Evolutionary conservation across 2,329 filamentous ascomycete species (phyloP), one percentile per base, ranked within the genome.

Genomic region (Graphilbum ipis-grandicollis): DNA sequence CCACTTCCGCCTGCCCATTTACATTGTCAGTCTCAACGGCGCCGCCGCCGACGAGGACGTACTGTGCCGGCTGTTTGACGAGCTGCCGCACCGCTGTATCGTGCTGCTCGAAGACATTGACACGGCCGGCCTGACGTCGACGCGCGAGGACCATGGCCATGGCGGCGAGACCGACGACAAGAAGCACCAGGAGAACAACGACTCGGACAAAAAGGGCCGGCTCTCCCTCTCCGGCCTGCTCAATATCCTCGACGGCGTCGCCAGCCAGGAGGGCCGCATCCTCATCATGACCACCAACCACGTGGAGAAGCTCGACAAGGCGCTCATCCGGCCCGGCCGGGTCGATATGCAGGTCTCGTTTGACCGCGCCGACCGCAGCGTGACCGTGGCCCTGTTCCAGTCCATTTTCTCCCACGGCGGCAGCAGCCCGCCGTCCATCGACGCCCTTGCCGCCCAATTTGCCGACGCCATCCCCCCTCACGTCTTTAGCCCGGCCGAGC

Each of bases 91-190:
- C 13, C 70, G 74, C 34, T 84, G 79, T 44, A 69, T 84, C 14
- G 74, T 85, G 1, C 65, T 85, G 2, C 66, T 85, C 4, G 79
- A 85, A 50, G 79, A 85, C 44, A 79, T 85, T 38, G 79, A 85
- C 50, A 76, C 68, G 1, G 78, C 77, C 3, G 79, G 78, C 5
- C 60, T 83, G 31, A 77, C 74, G 0, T 68, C 77, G 44, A 74
- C 63, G 2, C 63, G 66, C 23, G 63, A 68, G 37, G 29, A n/a
- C 8, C 41, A 41, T 6, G 41, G 42, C 26, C n/a, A 7, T 13
- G 37, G 21, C 19, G 33, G 39, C 10, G 29, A 45, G 26, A 33
- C 40, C 29, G 38, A 39, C 15, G 34, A 37, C 17, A 30, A 34
- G 5, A 31, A 17, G 26, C n/a, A 13, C 26, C 42, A 43, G 31